These are phyloP conservation scores for Chrysophaeum taylorii DNA, from an alignment of 352 stramenopile genomes.

Conservation along the genomic window DNA sequence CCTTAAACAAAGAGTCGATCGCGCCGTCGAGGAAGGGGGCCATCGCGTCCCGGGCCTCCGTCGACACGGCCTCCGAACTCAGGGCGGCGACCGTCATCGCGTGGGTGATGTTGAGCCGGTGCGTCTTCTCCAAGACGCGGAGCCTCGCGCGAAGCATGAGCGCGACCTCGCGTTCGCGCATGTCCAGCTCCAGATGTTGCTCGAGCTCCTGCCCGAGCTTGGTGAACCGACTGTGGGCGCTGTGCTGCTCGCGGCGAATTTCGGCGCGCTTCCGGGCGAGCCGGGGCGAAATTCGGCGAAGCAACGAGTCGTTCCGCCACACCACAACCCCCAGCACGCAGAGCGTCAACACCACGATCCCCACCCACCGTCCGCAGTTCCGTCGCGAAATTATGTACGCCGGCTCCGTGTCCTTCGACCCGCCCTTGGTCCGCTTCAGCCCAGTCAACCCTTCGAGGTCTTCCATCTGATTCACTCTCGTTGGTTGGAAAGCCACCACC, in stretches of 20 bases:
- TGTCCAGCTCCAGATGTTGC: conserved; percentile 10
- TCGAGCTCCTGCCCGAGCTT: conserved; percentile 10
- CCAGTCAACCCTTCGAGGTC: background rate
- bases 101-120: background rate
- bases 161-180: conserved; percentile 1
- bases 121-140: background rate
- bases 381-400: background rate
- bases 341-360: background rate
- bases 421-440: conserved; percentile 2
- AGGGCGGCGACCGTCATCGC: background rate
- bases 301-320: background rate
- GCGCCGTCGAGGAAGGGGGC: background rate
- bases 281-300: background rate
- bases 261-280: background rate
- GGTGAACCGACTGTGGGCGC: background rate
- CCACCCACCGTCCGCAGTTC: background rate
- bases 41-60: background rate
- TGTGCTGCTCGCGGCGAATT: background rate
- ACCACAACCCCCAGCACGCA: background rate
- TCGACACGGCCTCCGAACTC: background rate
- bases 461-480: too few relatives aligned
- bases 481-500: too few relatives aligned
- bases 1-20: background rate
- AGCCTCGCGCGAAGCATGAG: background rate
- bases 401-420: background rate